A percentile compares a stretch with the other conserved stretches of the same genome.
phyloP scores from a whole-genome alignment of 768 basidiomycete species.

The Tulasnella sp. region DNA sequence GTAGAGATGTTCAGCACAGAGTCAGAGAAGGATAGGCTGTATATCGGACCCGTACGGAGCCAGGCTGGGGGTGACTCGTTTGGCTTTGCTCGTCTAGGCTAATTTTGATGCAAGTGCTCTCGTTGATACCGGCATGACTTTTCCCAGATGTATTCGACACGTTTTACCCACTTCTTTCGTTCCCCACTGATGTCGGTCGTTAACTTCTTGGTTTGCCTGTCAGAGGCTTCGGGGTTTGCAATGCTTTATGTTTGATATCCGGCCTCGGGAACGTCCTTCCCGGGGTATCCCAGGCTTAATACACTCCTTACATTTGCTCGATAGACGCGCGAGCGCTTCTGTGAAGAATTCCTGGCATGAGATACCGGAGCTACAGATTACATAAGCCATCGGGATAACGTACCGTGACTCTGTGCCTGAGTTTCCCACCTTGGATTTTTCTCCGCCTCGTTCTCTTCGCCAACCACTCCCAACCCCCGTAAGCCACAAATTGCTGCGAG shows the following conservation, averaged over 20 bases:
- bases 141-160: too few relatives aligned
- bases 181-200: too few relatives aligned
- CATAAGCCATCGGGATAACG: background rate
- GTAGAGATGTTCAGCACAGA: conserved; percentile 16
- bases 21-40: conserved; percentile 11
- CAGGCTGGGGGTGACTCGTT: background rate
- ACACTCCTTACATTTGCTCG: background rate
- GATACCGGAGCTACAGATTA: background rate
- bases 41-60: background rate
- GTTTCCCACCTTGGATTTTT: background rate
- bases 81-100: background rate
- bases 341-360: background rate
- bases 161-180: too few relatives aligned
- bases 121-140: too few relatives aligned
- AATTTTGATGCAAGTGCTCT: background rate
- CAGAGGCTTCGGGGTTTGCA: too few relatives aligned
- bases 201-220: too few relatives aligned
- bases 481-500: background rate
- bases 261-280: background rate
- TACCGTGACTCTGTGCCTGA: conserved; percentile 2
- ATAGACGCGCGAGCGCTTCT: background rate
- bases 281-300: background rate
- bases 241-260: too few relatives aligned
- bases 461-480: background rate
- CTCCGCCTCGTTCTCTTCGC: background rate